These are phyloP conservation scores for Coelastrella sp. DNA, from an alignment of 139 green algal species.

Conservation along the genomic window DNA sequence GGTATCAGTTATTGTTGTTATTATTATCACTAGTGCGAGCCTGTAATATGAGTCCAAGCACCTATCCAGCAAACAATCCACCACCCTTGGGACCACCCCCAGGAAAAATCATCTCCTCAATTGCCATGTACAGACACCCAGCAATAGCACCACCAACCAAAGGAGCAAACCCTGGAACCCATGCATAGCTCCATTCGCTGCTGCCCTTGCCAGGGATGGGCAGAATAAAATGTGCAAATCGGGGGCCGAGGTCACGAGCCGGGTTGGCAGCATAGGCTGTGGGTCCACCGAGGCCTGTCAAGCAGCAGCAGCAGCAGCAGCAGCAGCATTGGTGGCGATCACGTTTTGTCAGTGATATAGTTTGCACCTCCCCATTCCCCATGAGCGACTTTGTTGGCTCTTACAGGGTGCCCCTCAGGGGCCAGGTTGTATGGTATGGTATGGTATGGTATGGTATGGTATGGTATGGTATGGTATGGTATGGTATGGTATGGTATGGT, in stretches of 20 bases:
- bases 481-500: too few species aligned
- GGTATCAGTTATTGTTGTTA: too few species aligned
- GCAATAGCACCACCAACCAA: conserved; percentile 58
- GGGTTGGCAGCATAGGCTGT: conserved; percentile 68
- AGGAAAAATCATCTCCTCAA: conserved; percentile 59
- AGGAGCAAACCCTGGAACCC: conserved; percentile 66
- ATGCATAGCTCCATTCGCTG: conserved; percentile 65
- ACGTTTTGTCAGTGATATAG: too few species aligned
- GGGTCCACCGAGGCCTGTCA: conserved; percentile 50
- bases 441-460: too few species aligned
- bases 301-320: neutral
- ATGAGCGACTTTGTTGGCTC: too few species aligned
- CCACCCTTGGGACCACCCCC: conserved; percentile 6
- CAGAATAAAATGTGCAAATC: conserved; percentile 65
- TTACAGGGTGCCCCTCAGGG: too few species aligned
- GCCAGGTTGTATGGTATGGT: too few species aligned
- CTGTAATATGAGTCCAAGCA: too few species aligned
- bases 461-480: too few species aligned
- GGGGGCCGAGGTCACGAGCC: conserved; percentile 66
- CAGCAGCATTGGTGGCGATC: conserved; percentile 2
- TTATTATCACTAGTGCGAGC: too few species aligned
- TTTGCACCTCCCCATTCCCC: too few species aligned
- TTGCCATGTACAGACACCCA: conserved; percentile 50
- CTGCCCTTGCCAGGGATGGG: conserved; percentile 67
- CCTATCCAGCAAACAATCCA: neutral